phyloP scores from a whole-genome alignment of 2,329 filamentous ascomycete genomes.

The Claviceps arundinis region DNA sequence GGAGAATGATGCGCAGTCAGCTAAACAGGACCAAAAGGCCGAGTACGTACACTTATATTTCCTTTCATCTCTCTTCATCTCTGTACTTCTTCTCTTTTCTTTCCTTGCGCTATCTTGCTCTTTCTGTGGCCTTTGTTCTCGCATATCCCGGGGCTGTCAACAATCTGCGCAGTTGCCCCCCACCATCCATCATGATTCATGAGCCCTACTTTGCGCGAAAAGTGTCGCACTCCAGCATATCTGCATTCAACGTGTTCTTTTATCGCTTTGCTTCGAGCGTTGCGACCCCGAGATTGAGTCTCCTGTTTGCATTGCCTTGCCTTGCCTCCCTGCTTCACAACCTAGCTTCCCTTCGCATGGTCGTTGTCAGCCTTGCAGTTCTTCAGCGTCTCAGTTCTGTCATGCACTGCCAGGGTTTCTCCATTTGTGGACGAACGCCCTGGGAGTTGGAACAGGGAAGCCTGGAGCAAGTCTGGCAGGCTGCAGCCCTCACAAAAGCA shows the following conservation, averaged over 20 bases:
- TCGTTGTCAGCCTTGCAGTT: background rate
- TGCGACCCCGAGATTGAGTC: background rate
- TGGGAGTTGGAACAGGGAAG: background rate
- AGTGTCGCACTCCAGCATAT: background rate
- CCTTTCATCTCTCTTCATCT: background rate
- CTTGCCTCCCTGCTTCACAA: background rate
- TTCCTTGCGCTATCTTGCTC: background rate
- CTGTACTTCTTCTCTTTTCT: background rate
- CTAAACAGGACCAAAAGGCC: constrained; percentile 17
- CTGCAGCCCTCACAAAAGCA: background rate
- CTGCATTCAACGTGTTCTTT: background rate
- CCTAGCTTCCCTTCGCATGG: no score
- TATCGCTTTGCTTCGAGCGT: background rate
- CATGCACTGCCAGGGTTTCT: background rate
- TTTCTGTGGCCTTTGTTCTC: background rate
- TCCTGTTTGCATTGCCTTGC: background rate
- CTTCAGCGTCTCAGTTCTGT: background rate
- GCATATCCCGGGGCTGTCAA: background rate
- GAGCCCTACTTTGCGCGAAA: background rate
- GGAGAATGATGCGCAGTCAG: background rate
- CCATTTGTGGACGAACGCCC: background rate
- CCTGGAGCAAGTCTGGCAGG: background rate
- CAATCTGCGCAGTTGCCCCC: background rate
- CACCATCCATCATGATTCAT: background rate
- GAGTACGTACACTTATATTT: constrained; percentile 21